Evolutionary conservation across 176 grass and related monocot species (phyloP), one percentile per base, ranked within the genome.

Genomic region (Paspalum vaginatum): DNA sequence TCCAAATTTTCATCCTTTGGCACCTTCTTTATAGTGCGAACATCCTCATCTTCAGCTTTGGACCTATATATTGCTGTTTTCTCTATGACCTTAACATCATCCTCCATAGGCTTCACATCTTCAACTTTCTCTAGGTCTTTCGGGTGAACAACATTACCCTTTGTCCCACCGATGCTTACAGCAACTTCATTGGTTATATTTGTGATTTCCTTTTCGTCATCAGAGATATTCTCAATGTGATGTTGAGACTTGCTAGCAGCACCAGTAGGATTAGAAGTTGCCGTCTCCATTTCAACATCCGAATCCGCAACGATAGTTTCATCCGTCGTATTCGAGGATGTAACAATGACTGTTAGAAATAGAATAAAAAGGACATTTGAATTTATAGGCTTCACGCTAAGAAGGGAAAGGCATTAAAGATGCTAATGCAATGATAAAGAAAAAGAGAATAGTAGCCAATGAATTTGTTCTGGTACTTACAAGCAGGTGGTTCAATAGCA

Each of bases 241-340:
- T 70, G 68, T 72, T 84, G 53, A 82, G 84, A 69, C 70, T 78
- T 88, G 48, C 21, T 68, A 65, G 77, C 40, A 42, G 45, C 61
- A 79, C 49, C 50, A 79, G 14, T 51, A 77, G 58, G 90, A 65
- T 78, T 68, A 46, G 96, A 98, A 45, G 79, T 93, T 71, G 86
- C 96, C 49, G 88, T 89, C 79, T 98, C 90, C 21, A 91, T 91
- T 88, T 98, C 96, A 79, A 86, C 81, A 75, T 95, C 96, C 62
- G 90, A 98, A 63, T 94, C 90, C 2, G 68, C 90, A 70, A 93
- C 96, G 76, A 98, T 89, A 79, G 96, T 98, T 78, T 95, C 92
- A 70, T 91, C 88, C 40, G 92, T 95, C 5, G 90, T 91, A 82
- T 92, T 91, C 32, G 96, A 98, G 64, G 90, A 95, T 40, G 92